phyloP scores from a whole-genome alignment of 192 early-diverging fungal genomes.

The Coemansia sp. region DNA sequence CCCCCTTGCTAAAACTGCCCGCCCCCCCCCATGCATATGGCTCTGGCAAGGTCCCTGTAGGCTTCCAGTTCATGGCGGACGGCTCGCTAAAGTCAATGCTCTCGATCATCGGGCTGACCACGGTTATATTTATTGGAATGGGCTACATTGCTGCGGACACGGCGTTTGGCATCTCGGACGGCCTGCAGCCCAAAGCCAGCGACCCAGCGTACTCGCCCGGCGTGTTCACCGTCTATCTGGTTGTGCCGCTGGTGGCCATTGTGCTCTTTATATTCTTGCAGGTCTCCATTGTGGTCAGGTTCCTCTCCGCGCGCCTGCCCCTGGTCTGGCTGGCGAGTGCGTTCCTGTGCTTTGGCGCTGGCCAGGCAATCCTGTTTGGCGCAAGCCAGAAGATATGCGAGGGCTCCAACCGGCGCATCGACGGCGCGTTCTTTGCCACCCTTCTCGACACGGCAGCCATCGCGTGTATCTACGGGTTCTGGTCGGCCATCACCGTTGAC shows the following conservation, averaged over 20 bases:
- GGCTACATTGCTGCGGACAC: conserved; percentile 50
- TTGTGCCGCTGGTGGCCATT: conserved; percentile 43
- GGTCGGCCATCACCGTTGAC: conserved; percentile 53
- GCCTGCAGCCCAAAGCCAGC: conserved; percentile 37
- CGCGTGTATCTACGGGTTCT: conserved; percentile 50
- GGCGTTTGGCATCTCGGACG: conserved; percentile 42
- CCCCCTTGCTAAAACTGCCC: no score
- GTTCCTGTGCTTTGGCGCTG: conserved; percentile 39
- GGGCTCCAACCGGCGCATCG: conserved; percentile 37
- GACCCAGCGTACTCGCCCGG: conserved; percentile 37
- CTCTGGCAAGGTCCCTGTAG: conserved; percentile 7
- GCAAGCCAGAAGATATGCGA: conserved; percentile 51
- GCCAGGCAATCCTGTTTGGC: conserved; percentile 44
- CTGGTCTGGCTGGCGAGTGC: conserved; percentile 38
- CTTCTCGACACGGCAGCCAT: conserved; percentile 46
- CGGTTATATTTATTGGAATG: conserved; percentile 35
- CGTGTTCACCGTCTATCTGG: conserved; percentile 45
- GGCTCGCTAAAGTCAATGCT: conserved; percentile 46
- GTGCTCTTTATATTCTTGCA: conserved; percentile 31
- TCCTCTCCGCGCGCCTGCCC: conserved; percentile 41
- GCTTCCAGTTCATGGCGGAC: conserved; percentile 48
- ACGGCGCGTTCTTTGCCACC: conserved; percentile 52
- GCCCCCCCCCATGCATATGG: no score
- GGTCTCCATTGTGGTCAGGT: conserved; percentile 37
- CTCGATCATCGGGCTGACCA: conserved; percentile 24